These are phyloP conservation scores for Juglanconis sp. DNA, from an alignment of 2,329 filamentous ascomycete genomes.

Conservation along the genomic window DNA sequence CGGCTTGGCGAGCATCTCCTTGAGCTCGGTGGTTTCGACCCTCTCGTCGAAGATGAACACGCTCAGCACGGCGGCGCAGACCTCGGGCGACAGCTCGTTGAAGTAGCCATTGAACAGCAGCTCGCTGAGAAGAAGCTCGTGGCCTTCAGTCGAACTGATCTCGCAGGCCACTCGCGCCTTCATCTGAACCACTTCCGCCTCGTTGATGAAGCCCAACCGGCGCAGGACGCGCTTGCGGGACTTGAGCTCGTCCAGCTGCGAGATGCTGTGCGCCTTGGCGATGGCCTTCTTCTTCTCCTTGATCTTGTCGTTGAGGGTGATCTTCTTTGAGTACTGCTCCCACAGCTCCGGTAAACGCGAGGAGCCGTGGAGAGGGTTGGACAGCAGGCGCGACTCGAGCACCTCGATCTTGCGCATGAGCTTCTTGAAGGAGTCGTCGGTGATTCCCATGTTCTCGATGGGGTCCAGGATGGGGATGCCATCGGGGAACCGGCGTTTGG, in stretches of 20 bases:
- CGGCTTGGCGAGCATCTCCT: constrained; percentile 82
- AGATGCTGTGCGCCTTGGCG: constrained; percentile 76
- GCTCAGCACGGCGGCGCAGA: constrained; percentile 80
- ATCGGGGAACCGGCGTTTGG: constrained; percentile 85
- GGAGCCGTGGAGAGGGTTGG: constrained; percentile 89
- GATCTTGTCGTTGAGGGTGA: constrained; percentile 72
- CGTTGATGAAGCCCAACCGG: constrained; percentile 92
- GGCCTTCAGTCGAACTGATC: constrained; percentile 85
- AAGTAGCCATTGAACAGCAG: constrained; percentile 97
- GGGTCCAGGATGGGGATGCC: constrained; percentile 87
- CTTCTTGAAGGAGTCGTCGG: constrained; percentile 89
- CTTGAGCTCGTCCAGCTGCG: constrained; percentile 94
- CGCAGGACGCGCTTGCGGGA: constrained; percentile 92
- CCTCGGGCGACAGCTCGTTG: constrained; percentile 87
- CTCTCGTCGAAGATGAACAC: constrained; percentile 99
- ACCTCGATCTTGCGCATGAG: constrained; percentile 95
- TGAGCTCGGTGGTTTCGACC: constrained; percentile 71
- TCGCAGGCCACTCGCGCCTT: constrained; percentile 97
- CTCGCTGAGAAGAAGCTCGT: constrained; percentile 90
- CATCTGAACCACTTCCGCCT: constrained; percentile 89
- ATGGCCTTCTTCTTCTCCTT: constrained; percentile 89
- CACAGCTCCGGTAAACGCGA: constrained; percentile 80
- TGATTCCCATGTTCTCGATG: constrained; percentile 94
- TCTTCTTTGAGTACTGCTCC: constrained; percentile 81
- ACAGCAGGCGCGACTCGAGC: constrained; percentile 81